Percentiles rank a stretch among this genome's conserved stretches.
Evolutionary conservation across 805 yeast species (phyloP).

Genomic region (Wickerhamiella cacticola): DNA sequence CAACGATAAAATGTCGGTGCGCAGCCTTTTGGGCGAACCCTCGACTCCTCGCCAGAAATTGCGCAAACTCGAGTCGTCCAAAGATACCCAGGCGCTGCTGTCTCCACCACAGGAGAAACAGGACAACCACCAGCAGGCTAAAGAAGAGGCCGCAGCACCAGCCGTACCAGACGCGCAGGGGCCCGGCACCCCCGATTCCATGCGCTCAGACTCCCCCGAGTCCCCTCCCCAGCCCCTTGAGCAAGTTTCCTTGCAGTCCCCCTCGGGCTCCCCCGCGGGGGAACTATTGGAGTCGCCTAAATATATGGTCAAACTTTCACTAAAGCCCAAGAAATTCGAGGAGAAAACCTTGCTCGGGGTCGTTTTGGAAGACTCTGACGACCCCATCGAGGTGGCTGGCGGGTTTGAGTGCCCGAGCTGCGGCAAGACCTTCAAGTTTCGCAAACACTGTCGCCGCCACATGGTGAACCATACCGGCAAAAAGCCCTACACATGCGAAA

Average conservation of each 20-base stretch:
- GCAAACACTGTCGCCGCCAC: slow-evolving; percentile 17
- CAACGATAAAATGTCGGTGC: background rate
- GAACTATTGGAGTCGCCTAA: too few species aligned
- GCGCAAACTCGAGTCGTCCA: background rate
- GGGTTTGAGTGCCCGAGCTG: slow-evolving; percentile 5
- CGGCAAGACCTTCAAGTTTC: slow-evolving; percentile 1
- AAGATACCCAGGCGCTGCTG: background rate
- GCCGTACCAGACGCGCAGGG: too few species aligned
- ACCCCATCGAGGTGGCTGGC: background rate
- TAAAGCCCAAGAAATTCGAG: too few species aligned
- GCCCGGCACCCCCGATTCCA: too few species aligned
- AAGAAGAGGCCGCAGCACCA: too few species aligned
- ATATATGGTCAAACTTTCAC: too few species aligned
- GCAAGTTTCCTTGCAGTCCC: too few species aligned
- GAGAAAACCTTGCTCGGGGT: background rate
- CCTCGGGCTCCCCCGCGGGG: too few species aligned
- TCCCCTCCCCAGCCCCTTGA: too few species aligned
- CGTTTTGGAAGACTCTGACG: background rate
- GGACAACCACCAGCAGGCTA: too few species aligned
- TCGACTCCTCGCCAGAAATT: background rate
- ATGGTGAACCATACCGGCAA: slow-evolving; percentile 16
- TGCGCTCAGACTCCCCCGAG: too few species aligned
- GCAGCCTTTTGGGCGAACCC: background rate
- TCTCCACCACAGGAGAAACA: background rate
- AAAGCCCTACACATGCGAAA: slow-evolving; percentile 17